Evolutionary conservation across 164 flowering plant genomes (phyloP), one percentile per base, ranked within the genome.

Genomic region (Umbilicus rupestris): DNA sequence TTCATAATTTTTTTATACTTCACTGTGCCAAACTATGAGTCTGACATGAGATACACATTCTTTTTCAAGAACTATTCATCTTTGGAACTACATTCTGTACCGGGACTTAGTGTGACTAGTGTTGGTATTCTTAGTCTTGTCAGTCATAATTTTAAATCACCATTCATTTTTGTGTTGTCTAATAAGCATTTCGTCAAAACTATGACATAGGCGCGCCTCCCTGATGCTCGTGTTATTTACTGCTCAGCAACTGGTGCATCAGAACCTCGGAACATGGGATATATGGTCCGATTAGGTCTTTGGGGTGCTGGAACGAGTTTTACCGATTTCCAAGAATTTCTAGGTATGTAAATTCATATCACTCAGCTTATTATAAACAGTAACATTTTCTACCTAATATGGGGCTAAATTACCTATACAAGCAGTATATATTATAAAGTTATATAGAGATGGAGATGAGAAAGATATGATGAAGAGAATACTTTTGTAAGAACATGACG

Each of bases 211-310:
- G 93, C 79, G 29, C 81, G 82, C 55, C 87, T 94, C 70, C 96
- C 99, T 78, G 86, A 87, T 74, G 93, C 97, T 68, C 97, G 99
- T 75, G 88, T 94, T 65, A 65, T 91, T 75, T 94, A 94, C 75
- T 94, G 99, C 84, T 94, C 99, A 45, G 99, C 99, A 55, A 94
- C 99, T 73, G 99, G 99, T 79, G 99, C 99, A 71, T 89, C 99
- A 66, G 99, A 94, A 72, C 97, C 99, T 47, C 90, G 99, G 46
- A 94, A 94, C 71, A 70, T 94, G 92, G 99, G 96, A 67, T 94
- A 94, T 76, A 94, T 94, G 99, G 84, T 88, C 73, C 87, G 99
- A 17, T 92, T 94, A 73, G 99, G 99, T 71, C 96, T 94, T 72
- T 94, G 99, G 99, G 99, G 99, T 66, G 73, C 78, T 68, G 96